Evolutionary conservation across 805 yeast species (phyloP).

Genomic region (Candida sithepensis): DNA sequence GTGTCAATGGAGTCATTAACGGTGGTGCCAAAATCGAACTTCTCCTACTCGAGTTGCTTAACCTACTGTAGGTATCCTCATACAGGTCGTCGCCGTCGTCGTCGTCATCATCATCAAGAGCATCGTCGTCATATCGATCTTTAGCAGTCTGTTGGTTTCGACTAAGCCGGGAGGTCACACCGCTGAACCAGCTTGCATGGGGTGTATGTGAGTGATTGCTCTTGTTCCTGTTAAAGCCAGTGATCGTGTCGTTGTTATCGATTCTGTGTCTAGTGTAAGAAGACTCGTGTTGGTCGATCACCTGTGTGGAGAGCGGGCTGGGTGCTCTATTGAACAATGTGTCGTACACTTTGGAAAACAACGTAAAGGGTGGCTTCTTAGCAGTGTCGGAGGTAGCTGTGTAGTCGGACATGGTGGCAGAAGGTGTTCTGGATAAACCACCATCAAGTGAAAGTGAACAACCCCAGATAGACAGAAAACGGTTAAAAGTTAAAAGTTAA

Average conservation of each 20-base stretch:
- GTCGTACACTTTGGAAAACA: conserved; percentile 19
- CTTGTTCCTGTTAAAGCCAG: too few relatives aligned
- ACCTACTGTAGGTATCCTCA: conserved; percentile 18
- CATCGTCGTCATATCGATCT: too few relatives aligned
- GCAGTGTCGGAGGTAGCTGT: conserved; percentile 3
- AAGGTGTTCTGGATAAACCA: too few relatives aligned
- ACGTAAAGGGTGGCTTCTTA: conserved; percentile 10
- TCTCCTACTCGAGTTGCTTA: conserved; percentile 11
- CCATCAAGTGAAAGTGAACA: too few relatives aligned
- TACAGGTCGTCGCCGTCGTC: conserved; percentile 29
- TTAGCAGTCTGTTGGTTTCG: conserved; percentile 32
- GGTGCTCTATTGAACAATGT: conserved; percentile 14
- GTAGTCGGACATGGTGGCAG: conserved; percentile 7
- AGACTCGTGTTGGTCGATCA: too few relatives aligned
- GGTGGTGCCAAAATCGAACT: conserved; percentile 19
- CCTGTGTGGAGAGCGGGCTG: conserved; percentile 18
- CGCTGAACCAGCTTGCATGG: not conserved
- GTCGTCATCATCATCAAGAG: conserved; percentile 24
- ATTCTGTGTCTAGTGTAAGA: too few relatives aligned
- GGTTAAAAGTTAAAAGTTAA: too few relatives aligned
- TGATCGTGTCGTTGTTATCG: not conserved
- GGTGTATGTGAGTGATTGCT: not conserved
- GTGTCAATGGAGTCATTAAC: conserved; percentile 17
- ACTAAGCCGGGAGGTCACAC: conserved; percentile 22
- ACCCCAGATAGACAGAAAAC: too few relatives aligned